Percentiles rank a stretch among this genome's conserved stretches.
Evolutionary conservation across 2,329 filamentous ascomycete genomes (phyloP).

Genomic region (Nemania bipapillata): DNA sequence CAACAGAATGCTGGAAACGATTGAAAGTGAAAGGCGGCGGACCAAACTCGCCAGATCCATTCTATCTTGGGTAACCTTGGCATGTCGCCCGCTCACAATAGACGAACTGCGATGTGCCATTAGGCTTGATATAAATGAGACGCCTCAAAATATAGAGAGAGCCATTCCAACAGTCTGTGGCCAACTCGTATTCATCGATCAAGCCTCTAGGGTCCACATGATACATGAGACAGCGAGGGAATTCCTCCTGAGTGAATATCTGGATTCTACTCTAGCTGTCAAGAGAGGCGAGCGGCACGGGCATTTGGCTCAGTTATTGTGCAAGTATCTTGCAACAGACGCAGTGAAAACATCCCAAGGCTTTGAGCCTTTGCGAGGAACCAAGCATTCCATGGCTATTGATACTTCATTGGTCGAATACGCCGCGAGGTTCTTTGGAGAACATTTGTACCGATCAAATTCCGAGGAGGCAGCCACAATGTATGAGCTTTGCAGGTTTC

Average conservation of each 20-base stretch:
- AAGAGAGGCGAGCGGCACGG: slow-evolving; percentile 39
- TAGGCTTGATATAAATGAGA: slow-evolving; percentile 44
- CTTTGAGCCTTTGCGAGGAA: slow-evolving; percentile 23
- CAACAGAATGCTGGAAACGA: slow-evolving; percentile 42
- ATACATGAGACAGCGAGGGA: slow-evolving; percentile 51
- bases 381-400: slow-evolving; percentile 30
- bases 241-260: slow-evolving; percentile 45
- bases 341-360: slow-evolving; percentile 32
- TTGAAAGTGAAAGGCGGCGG: slow-evolving; percentile 41
- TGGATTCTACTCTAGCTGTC: slow-evolving; percentile 39
- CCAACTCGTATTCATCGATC: slow-evolving; percentile 49
- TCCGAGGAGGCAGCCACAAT: slow-evolving; percentile 48
- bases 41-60: slow-evolving; percentile 43
- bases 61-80: slow-evolving; percentile 44
- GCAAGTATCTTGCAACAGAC: slow-evolving; percentile 41
- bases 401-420: slow-evolving; percentile 43
- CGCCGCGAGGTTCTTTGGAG: slow-evolving; percentile 44
- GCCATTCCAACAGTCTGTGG: slow-evolving; percentile 48
- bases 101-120: slow-evolving; percentile 44
- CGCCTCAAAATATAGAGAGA: slow-evolving; percentile 45
- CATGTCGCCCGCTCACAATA: slow-evolving; percentile 43
- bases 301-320: slow-evolving; percentile 50
- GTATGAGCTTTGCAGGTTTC: slow-evolving; percentile 70
- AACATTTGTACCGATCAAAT: slow-evolving; percentile 43
- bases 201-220: slow-evolving; percentile 45